These are phyloP conservation scores for Bryoglossum gracile DNA, from an alignment of 495 filamentous ascomycete species.

Conservation along the genomic window DNA sequence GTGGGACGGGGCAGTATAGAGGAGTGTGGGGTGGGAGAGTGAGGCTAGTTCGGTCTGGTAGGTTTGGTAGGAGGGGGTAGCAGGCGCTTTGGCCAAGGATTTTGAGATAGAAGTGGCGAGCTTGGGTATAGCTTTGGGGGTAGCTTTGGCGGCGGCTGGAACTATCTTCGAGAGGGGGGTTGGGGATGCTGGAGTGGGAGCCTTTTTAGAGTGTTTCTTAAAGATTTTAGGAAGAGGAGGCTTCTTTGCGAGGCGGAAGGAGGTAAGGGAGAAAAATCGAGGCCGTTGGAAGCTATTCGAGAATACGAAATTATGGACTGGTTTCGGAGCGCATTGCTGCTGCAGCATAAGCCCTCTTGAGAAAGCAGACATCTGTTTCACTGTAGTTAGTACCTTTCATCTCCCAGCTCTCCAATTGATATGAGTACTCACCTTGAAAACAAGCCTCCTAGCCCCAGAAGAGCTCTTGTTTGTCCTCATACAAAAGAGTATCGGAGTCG, in stretches of 20 bases:
- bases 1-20: conserved; percentile 59
- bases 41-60: conserved; percentile 21
- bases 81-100: background rate
- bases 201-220: background rate
- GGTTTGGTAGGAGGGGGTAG: background rate
- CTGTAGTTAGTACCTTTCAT: conserved; percentile 6
- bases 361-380: conserved; percentile 23
- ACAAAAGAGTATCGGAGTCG: conserved; percentile 13
- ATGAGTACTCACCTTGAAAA: conserved; percentile 16
- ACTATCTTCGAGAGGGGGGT: no score
- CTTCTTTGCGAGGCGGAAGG: conserved; percentile 7
- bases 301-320: background rate
- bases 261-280: conserved; percentile 16
- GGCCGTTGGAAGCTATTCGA: conserved; percentile 4
- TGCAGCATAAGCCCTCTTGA: conserved; percentile 20
- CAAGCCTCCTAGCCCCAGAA: background rate
- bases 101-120: no score
- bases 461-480: conserved; percentile 2
- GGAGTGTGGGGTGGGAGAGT: conserved; percentile 35
- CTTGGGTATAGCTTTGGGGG: background rate
- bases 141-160: no score
- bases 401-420: background rate
- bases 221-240: background rate
- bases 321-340: conserved; percentile 8
- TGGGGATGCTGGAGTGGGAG: background rate